These are phyloP conservation scores for Lipomyces chichibuensis DNA, from an alignment of 805 yeast species.

Conservation along the genomic window DNA sequence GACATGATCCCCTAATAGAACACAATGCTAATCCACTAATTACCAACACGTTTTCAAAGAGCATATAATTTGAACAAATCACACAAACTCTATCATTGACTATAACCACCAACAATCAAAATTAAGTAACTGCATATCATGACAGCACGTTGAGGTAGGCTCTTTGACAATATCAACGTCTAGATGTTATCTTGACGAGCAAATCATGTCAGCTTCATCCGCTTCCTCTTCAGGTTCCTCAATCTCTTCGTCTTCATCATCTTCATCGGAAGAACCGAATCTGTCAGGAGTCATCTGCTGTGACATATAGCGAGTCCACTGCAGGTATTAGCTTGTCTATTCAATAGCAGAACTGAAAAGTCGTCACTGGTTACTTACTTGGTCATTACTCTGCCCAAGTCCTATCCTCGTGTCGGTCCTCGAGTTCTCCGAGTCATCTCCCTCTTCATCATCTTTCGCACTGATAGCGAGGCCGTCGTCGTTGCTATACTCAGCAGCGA, in stretches of 20 bases:
- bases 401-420: constrained; percentile 39
- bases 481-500: constrained; percentile 32
- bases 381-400: constrained; percentile 38
- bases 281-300: constrained; percentile 66
- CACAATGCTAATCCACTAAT: not conserved
- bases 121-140: constrained; percentile 12
- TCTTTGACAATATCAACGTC: constrained; percentile 17
- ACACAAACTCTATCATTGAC: not conserved
- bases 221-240: constrained; percentile 22
- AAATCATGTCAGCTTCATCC: constrained; percentile 7
- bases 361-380: constrained; percentile 13
- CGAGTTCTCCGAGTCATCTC: constrained; percentile 38
- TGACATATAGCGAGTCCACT: constrained; percentile 61
- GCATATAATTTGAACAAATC: not conserved
- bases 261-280: constrained; percentile 60
- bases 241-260: constrained; percentile 56
- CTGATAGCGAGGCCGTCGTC: constrained; percentile 32
- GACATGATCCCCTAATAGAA: not conserved
- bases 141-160: constrained; percentile 11
- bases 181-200: constrained; percentile 7
- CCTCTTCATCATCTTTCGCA: constrained; percentile 40
- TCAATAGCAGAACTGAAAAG: not conserved
- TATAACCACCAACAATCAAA: not conserved
- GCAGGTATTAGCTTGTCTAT: not conserved
- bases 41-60: not conserved